Evolutionary conservation across 75 land plant species (phyloP), one percentile per base, ranked within the genome.

Genomic region (Selaginella tamariscina): DNA sequence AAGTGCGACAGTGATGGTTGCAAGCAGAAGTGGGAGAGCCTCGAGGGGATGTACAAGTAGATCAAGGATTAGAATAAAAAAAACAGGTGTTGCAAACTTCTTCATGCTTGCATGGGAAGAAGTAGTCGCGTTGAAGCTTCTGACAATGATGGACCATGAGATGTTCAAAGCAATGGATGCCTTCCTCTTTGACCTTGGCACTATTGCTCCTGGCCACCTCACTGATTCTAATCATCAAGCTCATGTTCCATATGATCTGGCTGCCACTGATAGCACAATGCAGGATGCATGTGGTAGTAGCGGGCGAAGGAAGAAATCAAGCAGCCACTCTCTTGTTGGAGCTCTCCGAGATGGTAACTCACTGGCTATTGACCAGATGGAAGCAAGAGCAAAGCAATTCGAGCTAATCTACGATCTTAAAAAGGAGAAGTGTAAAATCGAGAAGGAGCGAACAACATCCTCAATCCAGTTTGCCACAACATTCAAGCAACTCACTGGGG

Each of bases 281-380:
- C 15, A 39, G 49, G 49, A 39, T 39, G 49, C 49, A 39, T 5
- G 49, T 39, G 49, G 49, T 39, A 39, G 49, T 39, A 39, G 49
- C 15, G 49, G 49, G 49, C 49, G 15, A 39, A 39, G 49, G 49
- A 39, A 39, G 49, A 39, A 39, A 39, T 39, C 49, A 39, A 39
- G 49, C 49, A 39, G 49, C 49, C 49, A 39, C 49, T 39, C 49
- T 39, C 49, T 39, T 39, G 49, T 39, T 39, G 15, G 49, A 39
- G 49, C 49, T 39, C 49, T 39, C 49, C 49, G 49, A 39, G 49
- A 39, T 39, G 49, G 49, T 39, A 39, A 39, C 49, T 39, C 49
- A 15, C 49, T 39, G 15, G 49, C 49, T 39, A 39, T 15, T 39
- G 49, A 39, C 49, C 15, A 39, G 15, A 39, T 39, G 49, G 49